phyloP scores from a whole-genome alignment of 2,329 filamentous ascomycete genomes.

The Incumbomyces lentus region DNA sequence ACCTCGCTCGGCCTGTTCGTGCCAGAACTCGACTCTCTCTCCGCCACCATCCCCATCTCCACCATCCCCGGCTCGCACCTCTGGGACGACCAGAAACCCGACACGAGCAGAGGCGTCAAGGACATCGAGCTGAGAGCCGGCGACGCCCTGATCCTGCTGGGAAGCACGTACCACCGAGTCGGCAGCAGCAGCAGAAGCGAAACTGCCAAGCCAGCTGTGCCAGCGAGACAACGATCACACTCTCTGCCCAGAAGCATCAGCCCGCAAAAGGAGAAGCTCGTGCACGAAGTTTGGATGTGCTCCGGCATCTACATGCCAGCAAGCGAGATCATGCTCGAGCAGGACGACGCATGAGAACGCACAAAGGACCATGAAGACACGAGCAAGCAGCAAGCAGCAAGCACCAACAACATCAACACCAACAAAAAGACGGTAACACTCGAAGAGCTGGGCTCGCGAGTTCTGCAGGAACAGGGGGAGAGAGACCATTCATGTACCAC shows the following conservation, averaged over 20 bases:
- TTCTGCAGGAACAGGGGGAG: no score
- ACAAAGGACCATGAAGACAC: no score
- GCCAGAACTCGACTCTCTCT: constrained; percentile 27
- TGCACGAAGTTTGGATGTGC: constrained; percentile 2
- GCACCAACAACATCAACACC: no score
- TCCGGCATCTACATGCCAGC: constrained; percentile 1
- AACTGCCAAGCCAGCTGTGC: constrained; percentile 1
- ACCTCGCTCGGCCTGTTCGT: constrained; percentile 30
- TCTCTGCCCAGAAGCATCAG: not conserved
- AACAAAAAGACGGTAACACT: no score
- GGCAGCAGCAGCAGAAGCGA: no score
- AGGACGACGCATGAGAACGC: not conserved
- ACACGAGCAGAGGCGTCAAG: constrained; percentile 21
- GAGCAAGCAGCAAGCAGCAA: no score
- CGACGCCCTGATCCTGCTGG: constrained; percentile 31
- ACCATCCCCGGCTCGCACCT: constrained; percentile 31
- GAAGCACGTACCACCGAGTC: constrained; percentile 30
- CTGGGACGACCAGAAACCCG: constrained; percentile 30
- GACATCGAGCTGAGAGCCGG: constrained; percentile 28
- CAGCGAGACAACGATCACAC: not conserved
- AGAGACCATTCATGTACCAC: no score
- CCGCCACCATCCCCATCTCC: constrained; percentile 29
- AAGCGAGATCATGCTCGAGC: not conserved
- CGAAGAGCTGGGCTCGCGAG: no score
- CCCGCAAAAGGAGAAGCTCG: not conserved